Conservation (phyloP, 306 rosid species). For the Medicago lupulina region DNA sequence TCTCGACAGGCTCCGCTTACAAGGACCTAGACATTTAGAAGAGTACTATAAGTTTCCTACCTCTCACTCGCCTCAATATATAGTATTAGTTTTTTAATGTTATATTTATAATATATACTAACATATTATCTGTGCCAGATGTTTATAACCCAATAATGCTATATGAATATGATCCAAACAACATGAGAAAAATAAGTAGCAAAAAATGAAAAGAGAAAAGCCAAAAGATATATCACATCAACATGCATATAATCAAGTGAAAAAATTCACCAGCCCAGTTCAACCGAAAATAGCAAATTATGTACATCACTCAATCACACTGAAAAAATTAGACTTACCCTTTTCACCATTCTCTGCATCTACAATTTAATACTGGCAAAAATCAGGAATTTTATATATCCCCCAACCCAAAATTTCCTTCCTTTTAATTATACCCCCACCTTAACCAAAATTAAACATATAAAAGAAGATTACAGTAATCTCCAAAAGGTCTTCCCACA, state of each 20-base stretch:
- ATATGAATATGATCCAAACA: not conserved
- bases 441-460: slow-evolving; percentile 40
- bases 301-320: slow-evolving; percentile 58
- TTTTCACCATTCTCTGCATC: slow-evolving; percentile 51
- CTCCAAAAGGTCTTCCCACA: slow-evolving; percentile 43
- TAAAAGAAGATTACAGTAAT: slow-evolving; percentile 30
- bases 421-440: slow-evolving; percentile 53
- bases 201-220: slow-evolving; percentile 19
- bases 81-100: too few relatives aligned
- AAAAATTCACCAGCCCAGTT: slow-evolving; percentile 51
- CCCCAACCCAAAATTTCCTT: slow-evolving; percentile 47
- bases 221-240: slow-evolving; percentile 24
- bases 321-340: slow-evolving; percentile 24
- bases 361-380: slow-evolving; percentile 53
- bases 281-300: slow-evolving; percentile 38
- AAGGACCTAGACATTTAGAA: too few relatives aligned
- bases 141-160: too few relatives aligned
- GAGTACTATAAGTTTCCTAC: too few relatives aligned
- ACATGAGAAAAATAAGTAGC: not conserved
- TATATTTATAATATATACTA: too few relatives aligned
- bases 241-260: slow-evolving; percentile 45
- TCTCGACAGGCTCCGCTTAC: too few relatives aligned
- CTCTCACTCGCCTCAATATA: too few relatives aligned
- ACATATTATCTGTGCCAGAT: too few relatives aligned
- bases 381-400: slow-evolving; percentile 54